A percentile compares a stretch with the other conserved stretches of the same genome.
Evolutionary conservation across 441 rosid genomes (phyloP).

Genomic region (Rhodomyrtus psidioides): DNA sequence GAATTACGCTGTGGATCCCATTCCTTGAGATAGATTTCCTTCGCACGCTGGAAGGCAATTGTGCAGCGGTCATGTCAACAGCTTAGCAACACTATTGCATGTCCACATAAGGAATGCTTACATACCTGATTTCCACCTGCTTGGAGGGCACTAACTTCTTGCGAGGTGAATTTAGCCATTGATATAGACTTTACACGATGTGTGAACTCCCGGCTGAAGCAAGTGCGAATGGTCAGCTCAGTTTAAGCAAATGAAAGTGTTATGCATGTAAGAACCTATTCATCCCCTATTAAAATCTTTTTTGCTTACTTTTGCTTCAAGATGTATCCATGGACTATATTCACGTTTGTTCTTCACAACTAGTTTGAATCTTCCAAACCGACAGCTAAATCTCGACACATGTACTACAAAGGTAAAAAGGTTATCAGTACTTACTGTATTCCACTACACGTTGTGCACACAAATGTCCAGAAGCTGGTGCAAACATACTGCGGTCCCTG

Average conservation of each 20-base stretch:
- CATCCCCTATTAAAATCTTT: background rate
- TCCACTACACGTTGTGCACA: conserved; percentile 97
- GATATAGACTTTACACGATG: conserved; percentile 94
- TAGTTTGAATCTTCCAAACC: background rate
- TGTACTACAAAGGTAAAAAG: background rate
- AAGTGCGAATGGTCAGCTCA: conserved; percentile 7
- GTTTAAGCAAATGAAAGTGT: conserved; percentile 2
- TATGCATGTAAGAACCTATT: background rate
- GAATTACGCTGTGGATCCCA: conserved; percentile 79
- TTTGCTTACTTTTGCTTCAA: background rate
- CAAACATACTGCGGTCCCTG: conserved; percentile 99
- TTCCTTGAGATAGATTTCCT: conserved; percentile 80
- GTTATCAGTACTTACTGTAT: conserved; percentile 63
- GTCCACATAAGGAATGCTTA: background rate
- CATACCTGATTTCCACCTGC: conserved; percentile 92
- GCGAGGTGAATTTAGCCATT: conserved; percentile 88
- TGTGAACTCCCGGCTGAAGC: conserved; percentile 82
- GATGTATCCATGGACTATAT: background rate
- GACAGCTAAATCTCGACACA: background rate
- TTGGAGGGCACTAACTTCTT: conserved; percentile 77
- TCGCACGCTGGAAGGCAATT: conserved; percentile 52
- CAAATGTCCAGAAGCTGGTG: conserved; percentile 90
- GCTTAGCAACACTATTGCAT: background rate
- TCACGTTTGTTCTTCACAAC: background rate
- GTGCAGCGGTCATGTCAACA: background rate